Evolutionary conservation across 441 rosid genomes (phyloP), one percentile per base, ranked within the genome.

Genomic region (Gossypium laxum): DNA sequence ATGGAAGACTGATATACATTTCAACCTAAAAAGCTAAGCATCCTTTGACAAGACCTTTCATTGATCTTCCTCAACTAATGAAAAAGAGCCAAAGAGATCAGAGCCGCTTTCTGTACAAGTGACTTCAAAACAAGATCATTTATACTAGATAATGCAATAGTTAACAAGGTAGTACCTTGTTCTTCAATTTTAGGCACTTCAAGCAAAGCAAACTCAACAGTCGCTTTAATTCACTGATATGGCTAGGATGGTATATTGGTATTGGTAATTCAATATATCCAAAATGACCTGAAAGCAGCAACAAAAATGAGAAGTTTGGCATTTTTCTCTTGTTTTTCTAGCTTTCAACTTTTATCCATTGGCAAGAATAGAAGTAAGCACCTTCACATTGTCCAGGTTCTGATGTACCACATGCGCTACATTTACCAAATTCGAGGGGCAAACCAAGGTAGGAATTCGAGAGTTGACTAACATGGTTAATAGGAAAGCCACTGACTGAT

Each of bases 301-400:
- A 83, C 76, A 73, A 48, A 22, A 67, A 76, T 14, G 67, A 72
- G 63, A 51, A 14, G 38, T 63, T 71, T 19, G 52, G 32, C 19
- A 19, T 61, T 67, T 21, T 38, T 32, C 8, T 6, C 34, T n/a
- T 11, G 4, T 28, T 67, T 38, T 11, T 14, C 14, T 1, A 0
- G 26, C 18, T 30, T 69, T 54, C 11, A 43, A 47, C 15, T 52
- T 72, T 64, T 11, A 63, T 11, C 54, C 19, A 58, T 8, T 8
- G 54, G 15, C 1, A 8, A 70, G 32, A 63, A 38, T 43, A 64
- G 73, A 72, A 79, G 15, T 26, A 68, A 30, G 57, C 51, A 89
- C 98, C 99, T 87, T 91, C 99, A 72, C 98, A 95, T 77, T 89
- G 78, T 51, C 91, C 93, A 10, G 85, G 74, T 75, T 92, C 99